Evolutionary conservation across 2,329 filamentous ascomycete species (phyloP).

Genomic region (Penicillium griseofulvum): DNA sequence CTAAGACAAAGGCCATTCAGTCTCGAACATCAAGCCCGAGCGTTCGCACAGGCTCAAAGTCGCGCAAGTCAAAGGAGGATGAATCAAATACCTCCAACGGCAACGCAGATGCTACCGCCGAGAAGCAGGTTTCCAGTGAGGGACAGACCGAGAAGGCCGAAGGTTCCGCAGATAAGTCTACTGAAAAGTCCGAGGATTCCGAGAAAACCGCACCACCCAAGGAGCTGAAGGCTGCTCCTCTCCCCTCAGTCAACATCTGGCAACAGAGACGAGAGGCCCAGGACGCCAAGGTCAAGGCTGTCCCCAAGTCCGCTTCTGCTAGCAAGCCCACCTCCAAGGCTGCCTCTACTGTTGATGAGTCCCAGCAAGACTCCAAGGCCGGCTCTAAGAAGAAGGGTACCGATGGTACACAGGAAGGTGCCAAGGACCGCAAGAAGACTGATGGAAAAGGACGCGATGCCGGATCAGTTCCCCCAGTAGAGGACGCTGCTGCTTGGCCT

Average conservation of each 20-base stretch:
- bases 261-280: slow-evolving; percentile 69
- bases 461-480: slow-evolving; percentile 60
- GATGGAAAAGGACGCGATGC: slow-evolving; percentile 45
- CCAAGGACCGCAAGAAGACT: slow-evolving; percentile 39
- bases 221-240: slow-evolving; percentile 74
- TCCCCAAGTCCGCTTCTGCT: slow-evolving; percentile 25
- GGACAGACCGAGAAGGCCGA: slow-evolving; percentile 46
- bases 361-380: slow-evolving; percentile 43
- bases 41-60: slow-evolving; percentile 50
- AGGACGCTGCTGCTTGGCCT: slow-evolving; percentile 80
- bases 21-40: slow-evolving; percentile 55
- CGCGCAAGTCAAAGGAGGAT: slow-evolving; percentile 57
- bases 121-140: slow-evolving; percentile 40
- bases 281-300: slow-evolving; percentile 50
- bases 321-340: slow-evolving; percentile 27
- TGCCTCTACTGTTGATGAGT: slow-evolving; percentile 32
- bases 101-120: slow-evolving; percentile 61
- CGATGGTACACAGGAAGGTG: slow-evolving; percentile 25
- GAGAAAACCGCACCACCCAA: slow-evolving; percentile 56
- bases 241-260: slow-evolving; percentile 87
- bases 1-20: slow-evolving; percentile 30
- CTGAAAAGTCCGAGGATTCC: slow-evolving; percentile 44
- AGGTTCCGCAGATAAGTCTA: slow-evolving; percentile 58
- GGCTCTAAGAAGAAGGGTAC: slow-evolving; percentile 42
- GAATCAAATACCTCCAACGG: slow-evolving; percentile 63